Evolutionary conservation across 1,139 yeast species (phyloP), one percentile per base, ranked within the genome.

Genomic region (Saccharomyces hybrid): DNA sequence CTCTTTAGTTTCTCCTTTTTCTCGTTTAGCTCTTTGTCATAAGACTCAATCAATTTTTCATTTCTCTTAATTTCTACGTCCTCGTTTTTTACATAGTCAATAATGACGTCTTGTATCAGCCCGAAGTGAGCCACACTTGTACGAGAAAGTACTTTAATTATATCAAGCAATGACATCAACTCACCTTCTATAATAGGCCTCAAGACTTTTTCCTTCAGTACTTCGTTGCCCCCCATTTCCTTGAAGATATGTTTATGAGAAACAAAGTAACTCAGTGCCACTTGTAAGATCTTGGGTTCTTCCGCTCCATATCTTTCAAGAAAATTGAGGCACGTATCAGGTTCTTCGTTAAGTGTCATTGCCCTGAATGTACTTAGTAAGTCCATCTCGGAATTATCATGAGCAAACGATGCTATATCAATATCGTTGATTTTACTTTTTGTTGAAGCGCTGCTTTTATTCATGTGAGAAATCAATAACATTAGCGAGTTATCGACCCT

Each of bases 111-210:
- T 65, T 85, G 85, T 34, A 93, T 77, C 16, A 87, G 69, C 0
- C 95, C 96, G 47, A 89, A 78, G 0, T 88, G 83, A 0, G 91
- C 82, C 47, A 80, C 84, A 6, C 82, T 83, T 51, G 82, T 82
- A 3, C 77, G 70, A 48, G 91, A 79, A 50, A 93, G 70, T 1
- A 84, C 79, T 58, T 86, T 85, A 13, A 93, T 74, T 1, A 93
- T 75, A 61, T 91, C 96, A 34, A 89, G 69, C 0, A 96, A 89
- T 0, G 95, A 78, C 72, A 88, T 76, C 28, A 86, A 66, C 54
- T 81, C 79, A n/a, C 75, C 72, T 6, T 74, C 71, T 50, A 80
- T 78, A 51, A 89, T 79, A 55, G 76, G 79, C 46, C 77, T 71
- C 46, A 91, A 69, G 1, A 90, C 73, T 26, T 67, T 65, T 44